Base-by-base conservation (phyloP, 139 green algal genomes). In the Coelastrella sp. region DNA sequence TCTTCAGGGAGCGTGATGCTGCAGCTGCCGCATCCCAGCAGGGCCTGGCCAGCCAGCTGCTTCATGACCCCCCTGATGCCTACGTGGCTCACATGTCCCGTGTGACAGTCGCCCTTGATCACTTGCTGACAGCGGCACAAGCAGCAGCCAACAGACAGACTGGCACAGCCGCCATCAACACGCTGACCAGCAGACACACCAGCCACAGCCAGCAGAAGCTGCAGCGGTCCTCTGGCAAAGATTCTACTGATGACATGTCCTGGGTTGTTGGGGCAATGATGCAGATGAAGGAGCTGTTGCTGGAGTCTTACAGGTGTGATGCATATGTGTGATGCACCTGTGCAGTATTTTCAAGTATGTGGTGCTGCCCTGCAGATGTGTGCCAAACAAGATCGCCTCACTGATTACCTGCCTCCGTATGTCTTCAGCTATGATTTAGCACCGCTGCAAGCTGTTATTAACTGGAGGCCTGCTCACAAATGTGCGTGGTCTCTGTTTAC, bases 1-100 rank as follows among this genome's bases (percentile, higher is more conserved):
- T 76, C 8, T 25, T 17, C 68, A 95, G 93, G 82, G 92, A 95
- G 88, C 93, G 93, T 17, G 90, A 93, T 63, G 92, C 94, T 24
- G 90, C 91, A 68, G 86, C 90, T 20, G 85, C 88, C 15, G 49
- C 84, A 9, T 49, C 91, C 7, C 87, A 88, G 4, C 82, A 93
- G 22, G 87, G 88, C 5, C 84, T 91, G 5, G 73, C 85, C 11
- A 85, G 78, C 19, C 87, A 72, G 35, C 76, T 87, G 22, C 74
- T 12, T 35, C 65, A 49, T 7, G 27, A 73, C 25, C 87, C 78
- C 1, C 87, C 87, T 15, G 65, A 80, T 25, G 78, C 65, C 1
- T 87, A 91, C 78, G 9, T 73, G 15, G 79, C 78, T 15, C 87
- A 87, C 27, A 20, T 27, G 15, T 81, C 87, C 17, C 78, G 82